phyloP scores from a whole-genome alignment of 139 green algal species.

The Chlorella ohadii region DNA sequence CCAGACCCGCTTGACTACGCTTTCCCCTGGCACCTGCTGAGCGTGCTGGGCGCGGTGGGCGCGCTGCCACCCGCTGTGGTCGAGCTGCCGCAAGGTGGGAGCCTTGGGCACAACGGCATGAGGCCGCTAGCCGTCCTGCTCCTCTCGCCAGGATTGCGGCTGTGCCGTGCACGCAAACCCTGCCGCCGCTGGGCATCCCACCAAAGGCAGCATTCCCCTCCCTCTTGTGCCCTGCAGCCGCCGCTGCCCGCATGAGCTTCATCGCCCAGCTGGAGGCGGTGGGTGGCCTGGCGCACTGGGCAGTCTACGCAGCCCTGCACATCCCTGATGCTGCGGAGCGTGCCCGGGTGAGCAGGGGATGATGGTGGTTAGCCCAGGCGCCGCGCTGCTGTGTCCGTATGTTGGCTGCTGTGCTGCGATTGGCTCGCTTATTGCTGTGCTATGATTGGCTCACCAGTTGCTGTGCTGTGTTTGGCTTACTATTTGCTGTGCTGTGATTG shows the following conservation, averaged over 20 bases:
- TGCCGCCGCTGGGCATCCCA: too few relatives aligned
- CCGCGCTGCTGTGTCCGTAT: too few relatives aligned
- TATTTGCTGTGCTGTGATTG: too few relatives aligned
- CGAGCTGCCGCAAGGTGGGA: neutral
- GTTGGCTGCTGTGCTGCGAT: too few relatives aligned
- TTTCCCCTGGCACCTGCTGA: conserved; percentile 71
- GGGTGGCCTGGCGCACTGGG: conserved; percentile 70
- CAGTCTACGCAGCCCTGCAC: conserved; percentile 80
- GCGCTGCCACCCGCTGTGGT: conserved; percentile 27
- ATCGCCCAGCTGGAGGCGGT: conserved; percentile 68
- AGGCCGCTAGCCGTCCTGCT: too few relatives aligned
- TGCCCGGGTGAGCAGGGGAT: neutral
- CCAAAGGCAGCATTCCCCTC: conserved; percentile 24
- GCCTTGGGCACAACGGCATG: neutral
- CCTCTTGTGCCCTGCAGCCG: conserved; percentile 1
- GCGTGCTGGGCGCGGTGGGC: conserved; percentile 60
- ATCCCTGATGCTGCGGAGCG: conserved; percentile 52
- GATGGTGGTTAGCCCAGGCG: neutral
- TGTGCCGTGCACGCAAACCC: too few relatives aligned
- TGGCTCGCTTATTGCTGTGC: too few relatives aligned
- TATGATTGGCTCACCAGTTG: too few relatives aligned
- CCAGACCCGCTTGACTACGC: conserved; percentile 73
- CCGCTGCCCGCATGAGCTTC: conserved; percentile 49
- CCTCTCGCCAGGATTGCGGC: too few relatives aligned
- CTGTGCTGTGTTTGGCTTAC: too few relatives aligned